Percentiles rank a stretch among this genome's conserved stretches.
Evolutionary conservation across 441 rosid species (phyloP).

Genomic region (Omphalea diandra): DNA sequence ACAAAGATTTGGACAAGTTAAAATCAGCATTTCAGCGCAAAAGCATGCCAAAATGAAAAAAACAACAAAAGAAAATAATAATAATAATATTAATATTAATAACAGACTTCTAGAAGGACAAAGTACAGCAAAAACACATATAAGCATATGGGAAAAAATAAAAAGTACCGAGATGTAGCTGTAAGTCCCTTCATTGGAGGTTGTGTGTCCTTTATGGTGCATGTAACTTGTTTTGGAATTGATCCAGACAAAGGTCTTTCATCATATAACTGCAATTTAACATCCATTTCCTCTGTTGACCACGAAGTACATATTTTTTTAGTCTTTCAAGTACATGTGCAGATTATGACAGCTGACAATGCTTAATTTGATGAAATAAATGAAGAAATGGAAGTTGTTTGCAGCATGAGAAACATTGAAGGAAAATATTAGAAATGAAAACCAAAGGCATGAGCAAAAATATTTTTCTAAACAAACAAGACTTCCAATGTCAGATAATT

Average conservation of each 20-base stretch:
- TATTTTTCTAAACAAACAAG: no score
- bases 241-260: constrained; percentile 79
- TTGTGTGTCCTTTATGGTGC: constrained; percentile 70
- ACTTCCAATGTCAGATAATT: no score
- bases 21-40: constrained; percentile 6
- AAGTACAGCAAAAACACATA: not conserved
- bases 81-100: no score
- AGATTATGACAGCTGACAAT: not conserved
- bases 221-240: constrained; percentile 78
- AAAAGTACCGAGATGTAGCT: constrained; percentile 65
- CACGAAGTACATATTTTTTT: constrained; percentile 14
- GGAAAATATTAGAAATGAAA: not conserved
- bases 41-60: constrained; percentile 1
- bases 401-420: not conserved
- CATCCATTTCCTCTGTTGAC: constrained; percentile 82
- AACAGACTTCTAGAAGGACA: constrained; percentile 5
- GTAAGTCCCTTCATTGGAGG: constrained; percentile 61
- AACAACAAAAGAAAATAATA: not conserved
- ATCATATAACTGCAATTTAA: constrained; percentile 65
- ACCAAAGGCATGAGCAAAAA: not conserved
- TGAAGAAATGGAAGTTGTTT: constrained; percentile 4
- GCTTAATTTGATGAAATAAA: constrained; percentile 5
- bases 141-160: constrained; percentile 2
- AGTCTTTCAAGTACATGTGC: not conserved
- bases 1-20: not conserved